Percentiles rank a stretch among this genome's conserved stretches.
Evolutionary conservation across 371 early-diverging fungal species (phyloP).

Genomic region (Syncephalastrum sp.): DNA sequence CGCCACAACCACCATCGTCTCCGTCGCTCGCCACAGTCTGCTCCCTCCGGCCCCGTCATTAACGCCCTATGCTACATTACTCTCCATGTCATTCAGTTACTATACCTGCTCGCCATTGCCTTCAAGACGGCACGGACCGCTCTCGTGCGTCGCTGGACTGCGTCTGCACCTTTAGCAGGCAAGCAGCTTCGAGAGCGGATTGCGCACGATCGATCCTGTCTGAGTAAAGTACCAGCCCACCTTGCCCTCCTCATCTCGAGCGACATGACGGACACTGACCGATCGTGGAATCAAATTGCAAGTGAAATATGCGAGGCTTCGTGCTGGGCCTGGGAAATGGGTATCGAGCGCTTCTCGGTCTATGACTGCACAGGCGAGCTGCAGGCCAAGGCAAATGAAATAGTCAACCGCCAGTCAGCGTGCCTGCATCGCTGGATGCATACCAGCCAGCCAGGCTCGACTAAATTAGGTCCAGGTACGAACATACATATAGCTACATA

Average conservation of each 20-base stretch:
- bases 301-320: conserved; percentile 33
- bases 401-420: conserved; percentile 35
- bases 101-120: conserved; percentile 24
- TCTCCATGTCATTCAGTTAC: conserved; percentile 24
- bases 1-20: neutral
- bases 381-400: conserved; percentile 25
- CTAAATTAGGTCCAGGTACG: conserved; percentile 7
- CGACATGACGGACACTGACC: conserved; percentile 21
- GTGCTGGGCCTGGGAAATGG: conserved; percentile 48
- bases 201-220: conserved; percentile 25
- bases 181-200: conserved; percentile 16
- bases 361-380: conserved; percentile 35
- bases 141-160: conserved; percentile 1
- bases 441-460: neutral
- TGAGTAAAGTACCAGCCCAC: conserved; percentile 48
- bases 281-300: conserved; percentile 35
- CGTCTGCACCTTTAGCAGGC: neutral
- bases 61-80: conserved; percentile 15
- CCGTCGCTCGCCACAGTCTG: neutral
- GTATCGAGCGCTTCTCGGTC: conserved; percentile 39
- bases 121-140: conserved; percentile 9
- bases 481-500: too few relatives aligned
- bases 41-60: neutral
- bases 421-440: conserved; percentile 35
- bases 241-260: conserved; percentile 33